Percentiles rank a stretch among this genome's conserved stretches.
Evolutionary conservation across 2,329 filamentous ascomycete genomes (phyloP).

Genomic region (Zasmidium angulare): DNA sequence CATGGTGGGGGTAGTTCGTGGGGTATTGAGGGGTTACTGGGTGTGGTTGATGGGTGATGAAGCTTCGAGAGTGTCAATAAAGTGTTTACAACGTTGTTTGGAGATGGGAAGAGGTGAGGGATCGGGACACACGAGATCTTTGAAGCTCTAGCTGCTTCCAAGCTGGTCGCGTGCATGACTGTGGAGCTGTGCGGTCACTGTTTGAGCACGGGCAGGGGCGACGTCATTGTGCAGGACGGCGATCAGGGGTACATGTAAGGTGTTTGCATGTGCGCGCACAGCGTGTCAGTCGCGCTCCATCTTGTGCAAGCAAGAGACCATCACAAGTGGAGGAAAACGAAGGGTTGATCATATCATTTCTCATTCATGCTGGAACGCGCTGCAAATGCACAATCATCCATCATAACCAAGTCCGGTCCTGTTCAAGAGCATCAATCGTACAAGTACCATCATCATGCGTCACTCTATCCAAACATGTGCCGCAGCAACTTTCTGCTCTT

Average conservation of each 20-base stretch:
- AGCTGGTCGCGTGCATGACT: conserved; percentile 7
- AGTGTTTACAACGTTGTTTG: neutral
- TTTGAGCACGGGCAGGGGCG: conserved; percentile 2
- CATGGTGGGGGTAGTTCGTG: conserved; percentile 24
- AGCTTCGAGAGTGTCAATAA: neutral
- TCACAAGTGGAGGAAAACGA: neutral
- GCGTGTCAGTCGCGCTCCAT: conserved; percentile 1
- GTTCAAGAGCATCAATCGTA: conserved; percentile 2
- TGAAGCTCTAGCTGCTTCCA: conserved; percentile 17
- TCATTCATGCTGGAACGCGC: neutral
- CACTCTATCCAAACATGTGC: conserved; percentile 24
- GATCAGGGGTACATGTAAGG: neutral
- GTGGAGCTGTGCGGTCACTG: conserved; percentile 12
- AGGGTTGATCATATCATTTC: neutral
- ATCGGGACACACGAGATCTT: conserved; percentile 3
- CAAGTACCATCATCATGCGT: neutral
- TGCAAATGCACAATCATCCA: neutral
- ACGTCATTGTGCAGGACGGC: conserved; percentile 4
- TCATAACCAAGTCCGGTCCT: conserved; percentile 1
- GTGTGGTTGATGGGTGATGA: neutral
- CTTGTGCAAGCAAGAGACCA: neutral
- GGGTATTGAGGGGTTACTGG: neutral
- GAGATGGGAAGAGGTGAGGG: conserved; percentile 8
- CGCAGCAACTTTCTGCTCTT: conserved; percentile 29
- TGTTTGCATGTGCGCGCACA: conserved; percentile 3